Conservation (phyloP, 768 basidiomycete species). For the Mycena vulgaris region DNA sequence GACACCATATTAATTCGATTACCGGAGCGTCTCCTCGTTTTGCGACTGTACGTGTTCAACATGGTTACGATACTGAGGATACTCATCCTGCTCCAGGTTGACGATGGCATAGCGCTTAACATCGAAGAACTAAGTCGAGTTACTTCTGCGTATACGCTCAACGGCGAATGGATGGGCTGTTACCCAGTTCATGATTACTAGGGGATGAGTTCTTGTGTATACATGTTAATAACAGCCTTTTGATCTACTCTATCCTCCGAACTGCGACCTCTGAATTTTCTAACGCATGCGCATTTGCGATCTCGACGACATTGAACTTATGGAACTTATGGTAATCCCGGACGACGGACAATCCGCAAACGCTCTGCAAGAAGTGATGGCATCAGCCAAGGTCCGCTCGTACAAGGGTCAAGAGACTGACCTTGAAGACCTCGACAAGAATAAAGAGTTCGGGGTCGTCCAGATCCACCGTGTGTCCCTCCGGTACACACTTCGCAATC, state of each 20-base stretch:
- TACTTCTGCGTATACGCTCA: neutral
- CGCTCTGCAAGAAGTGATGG: slow-evolving; percentile 61
- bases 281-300: slow-evolving; percentile 60
- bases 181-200: neutral
- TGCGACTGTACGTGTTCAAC: too few species aligned
- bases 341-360: slow-evolving; percentile 84
- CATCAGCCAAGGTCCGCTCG: slow-evolving; percentile 7
- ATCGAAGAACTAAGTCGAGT: too few species aligned
- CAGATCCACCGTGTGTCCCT: slow-evolving; percentile 77
- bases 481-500: slow-evolving; percentile 80
- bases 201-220: neutral
- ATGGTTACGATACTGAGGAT: too few species aligned
- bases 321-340: slow-evolving; percentile 78
- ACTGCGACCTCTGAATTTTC: neutral
- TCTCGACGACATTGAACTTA: slow-evolving; percentile 86
- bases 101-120: neutral
- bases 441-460: slow-evolving; percentile 80
- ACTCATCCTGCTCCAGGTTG: too few species aligned
- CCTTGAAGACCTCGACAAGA: slow-evolving; percentile 89
- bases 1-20: too few species aligned
- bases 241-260: slow-evolving; percentile 20
- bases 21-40: too few species aligned
- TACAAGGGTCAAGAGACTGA: slow-evolving; percentile 44
- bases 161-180: neutral
- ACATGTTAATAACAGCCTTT: neutral